Evolutionary conservation across 352 stramenopile species (phyloP).

Genomic region (Blastocystis sp.): DNA sequence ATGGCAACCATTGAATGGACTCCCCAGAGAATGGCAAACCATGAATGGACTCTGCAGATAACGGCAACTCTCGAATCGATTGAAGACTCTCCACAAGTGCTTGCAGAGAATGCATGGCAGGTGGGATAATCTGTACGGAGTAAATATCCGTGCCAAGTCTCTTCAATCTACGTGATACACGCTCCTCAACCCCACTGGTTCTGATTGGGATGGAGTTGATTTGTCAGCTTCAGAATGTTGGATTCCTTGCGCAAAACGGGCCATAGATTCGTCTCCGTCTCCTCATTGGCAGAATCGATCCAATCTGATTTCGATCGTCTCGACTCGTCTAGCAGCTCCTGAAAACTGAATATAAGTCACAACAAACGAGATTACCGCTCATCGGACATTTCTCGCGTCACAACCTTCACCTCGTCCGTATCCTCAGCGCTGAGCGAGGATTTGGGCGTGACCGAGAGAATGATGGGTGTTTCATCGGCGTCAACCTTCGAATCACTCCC

Average conservation of each 20-base stretch:
- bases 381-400: constrained; percentile 1
- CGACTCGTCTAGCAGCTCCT: constrained; percentile 57
- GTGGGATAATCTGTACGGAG: constrained; percentile 46
- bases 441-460: background rate
- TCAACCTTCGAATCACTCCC: background rate
- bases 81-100: constrained; percentile 2
- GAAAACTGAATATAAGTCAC: constrained; percentile 11
- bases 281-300: constrained; percentile 43
- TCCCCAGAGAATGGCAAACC: too few species aligned
- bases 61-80: background rate
- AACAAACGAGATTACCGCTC: constrained; percentile 8
- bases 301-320: constrained; percentile 56
- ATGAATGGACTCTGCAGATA: too few species aligned
- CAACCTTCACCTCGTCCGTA: background rate
- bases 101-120: constrained; percentile 18
- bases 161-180: constrained; percentile 46
- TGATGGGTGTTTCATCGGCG: background rate
- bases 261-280: constrained; percentile 59
- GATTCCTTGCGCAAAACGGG: constrained; percentile 22
- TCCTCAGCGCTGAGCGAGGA: background rate
- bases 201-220: constrained; percentile 52
- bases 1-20: too few species aligned
- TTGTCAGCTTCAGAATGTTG: constrained; percentile 58
- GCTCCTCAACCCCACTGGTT: constrained; percentile 16
- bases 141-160: constrained; percentile 31